Conservation (phyloP, 169 alveolate species). For the Plasmodium berghei region DNA sequence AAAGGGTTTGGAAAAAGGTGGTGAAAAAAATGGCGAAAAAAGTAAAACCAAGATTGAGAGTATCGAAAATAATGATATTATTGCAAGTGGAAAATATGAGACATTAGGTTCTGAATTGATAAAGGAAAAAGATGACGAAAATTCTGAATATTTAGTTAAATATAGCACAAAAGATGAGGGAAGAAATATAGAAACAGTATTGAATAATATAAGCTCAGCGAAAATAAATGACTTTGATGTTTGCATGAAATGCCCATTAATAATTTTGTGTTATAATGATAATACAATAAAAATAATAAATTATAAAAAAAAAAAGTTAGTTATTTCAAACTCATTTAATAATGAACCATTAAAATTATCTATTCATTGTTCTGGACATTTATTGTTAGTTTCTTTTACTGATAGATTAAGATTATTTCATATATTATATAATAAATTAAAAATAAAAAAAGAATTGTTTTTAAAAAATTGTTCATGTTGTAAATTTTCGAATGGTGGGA, state of each 20-base stretch:
- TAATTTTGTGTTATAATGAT: constrained; percentile 59
- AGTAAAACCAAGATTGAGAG: not conserved
- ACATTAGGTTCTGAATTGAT: not conserved
- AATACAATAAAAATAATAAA: constrained; percentile 48
- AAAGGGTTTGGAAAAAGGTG: not conserved
- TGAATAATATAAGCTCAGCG: constrained; percentile 29
- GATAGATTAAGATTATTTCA: constrained; percentile 62
- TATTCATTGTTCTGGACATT: constrained; percentile 61
- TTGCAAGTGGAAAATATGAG: not conserved
- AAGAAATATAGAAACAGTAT: constrained; percentile 29
- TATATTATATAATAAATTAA: constrained; percentile 66
- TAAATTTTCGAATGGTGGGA: constrained; percentile 71
- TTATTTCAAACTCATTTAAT: constrained; percentile 47
- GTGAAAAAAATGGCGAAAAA: not conserved
- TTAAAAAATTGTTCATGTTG: constrained; percentile 75
- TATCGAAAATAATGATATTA: not conserved
- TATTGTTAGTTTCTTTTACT: constrained; percentile 57
- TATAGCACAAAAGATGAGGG: constrained; percentile 11
- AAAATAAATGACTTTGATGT: constrained; percentile 70
- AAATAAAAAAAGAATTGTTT: constrained; percentile 66
- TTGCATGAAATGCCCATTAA: constrained; percentile 42
- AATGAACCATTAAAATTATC: constrained; percentile 67
- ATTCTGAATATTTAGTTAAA: not conserved
- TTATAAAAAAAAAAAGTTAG: constrained; percentile 59
- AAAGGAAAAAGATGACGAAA: not conserved